Base-by-base conservation (phyloP, 1,139 yeast genomes). In the Yamadazyma atmosphaerica region DNA sequence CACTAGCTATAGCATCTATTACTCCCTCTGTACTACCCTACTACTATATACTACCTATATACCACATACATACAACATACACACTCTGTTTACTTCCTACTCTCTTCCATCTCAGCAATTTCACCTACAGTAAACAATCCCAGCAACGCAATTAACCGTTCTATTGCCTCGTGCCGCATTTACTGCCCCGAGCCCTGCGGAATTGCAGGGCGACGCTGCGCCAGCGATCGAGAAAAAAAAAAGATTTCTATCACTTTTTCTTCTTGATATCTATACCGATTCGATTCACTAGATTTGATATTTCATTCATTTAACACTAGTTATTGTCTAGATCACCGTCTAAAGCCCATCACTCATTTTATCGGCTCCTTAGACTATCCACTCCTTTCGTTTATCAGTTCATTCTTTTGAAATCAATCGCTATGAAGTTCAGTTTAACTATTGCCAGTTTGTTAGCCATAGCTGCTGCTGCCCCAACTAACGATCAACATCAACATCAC, bases 401-500 rank as follows among this genome's bases (percentile, higher is more conserved):
- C 10, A 21, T 21, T 21, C 23, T 21, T 21, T 21, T 21, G 23
- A 21, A 21, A 21, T 21, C 23, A 23, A 8, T 23, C 11, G 37
- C 26, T 34, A 66, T 66, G 72, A 65, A 61, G 51, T 58, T 65
- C 38, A 50, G 61, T 37, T 46, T 52, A 38, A 47, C 64, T 38
- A 44, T 63, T 18, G 54, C 64, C 43, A 65, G 66, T 45, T 52
- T 65, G 55, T 66, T 77, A 37, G 61, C 77, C 37, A 60, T 71
- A 38, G 64, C 68, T 30, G 37, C 61, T 36, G 77, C 78, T 44
- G 77, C 76, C 39, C 76, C 81, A 36, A 74, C 78, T 38, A 60
- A 58, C 43, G 60, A 64, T 26, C 42, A 43, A 34, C 46, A 51
- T 54, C 62, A 50, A 43, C 73, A 68, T 43, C 70, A 66, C 41